phyloP scores from a whole-genome alignment of 1,139 yeast species.

The Protomyces pachydermus region DNA sequence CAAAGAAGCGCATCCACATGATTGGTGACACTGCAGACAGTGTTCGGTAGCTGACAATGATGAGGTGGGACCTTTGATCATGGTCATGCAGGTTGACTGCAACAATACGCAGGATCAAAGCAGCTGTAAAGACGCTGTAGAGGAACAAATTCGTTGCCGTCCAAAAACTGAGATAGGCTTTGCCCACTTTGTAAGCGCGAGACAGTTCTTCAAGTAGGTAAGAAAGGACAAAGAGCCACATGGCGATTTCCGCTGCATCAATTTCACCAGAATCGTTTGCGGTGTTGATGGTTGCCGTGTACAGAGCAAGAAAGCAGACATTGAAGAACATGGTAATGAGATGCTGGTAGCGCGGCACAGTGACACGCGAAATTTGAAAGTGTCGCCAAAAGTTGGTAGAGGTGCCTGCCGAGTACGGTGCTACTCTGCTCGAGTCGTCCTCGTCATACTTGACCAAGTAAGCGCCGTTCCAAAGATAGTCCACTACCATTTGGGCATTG shows the following conservation, averaged over 20 bases:
- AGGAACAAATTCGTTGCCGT: constrained; percentile 55
- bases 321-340: constrained; percentile 64
- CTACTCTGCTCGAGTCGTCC: constrained; percentile 14
- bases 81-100: constrained; percentile 43
- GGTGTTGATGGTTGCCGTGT: constrained; percentile 60
- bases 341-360: constrained; percentile 78
- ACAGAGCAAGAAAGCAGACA: constrained; percentile 57
- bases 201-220: constrained; percentile 60
- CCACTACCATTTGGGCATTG: constrained; percentile 7
- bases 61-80: constrained; percentile 44
- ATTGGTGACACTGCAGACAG: constrained; percentile 80
- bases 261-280: constrained; percentile 41
- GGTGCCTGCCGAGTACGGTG: constrained; percentile 12
- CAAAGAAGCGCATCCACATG: constrained; percentile 79
- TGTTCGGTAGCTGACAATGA: constrained; percentile 63
- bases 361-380: constrained; percentile 14
- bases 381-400: constrained; percentile 7
- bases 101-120: constrained; percentile 51
- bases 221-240: constrained; percentile 64
- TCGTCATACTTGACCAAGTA: constrained; percentile 22
- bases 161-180: constrained; percentile 65
- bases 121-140: constrained; percentile 12
- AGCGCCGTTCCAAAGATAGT: constrained; percentile 16
- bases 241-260: constrained; percentile 51
- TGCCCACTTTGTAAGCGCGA: constrained; percentile 73